A percentile compares a stretch with the other conserved stretches of the same genome.
Conservation (phyloP, 225 moss, liverwort and hornwort genomes). For the Lunularia cruciata region DNA sequence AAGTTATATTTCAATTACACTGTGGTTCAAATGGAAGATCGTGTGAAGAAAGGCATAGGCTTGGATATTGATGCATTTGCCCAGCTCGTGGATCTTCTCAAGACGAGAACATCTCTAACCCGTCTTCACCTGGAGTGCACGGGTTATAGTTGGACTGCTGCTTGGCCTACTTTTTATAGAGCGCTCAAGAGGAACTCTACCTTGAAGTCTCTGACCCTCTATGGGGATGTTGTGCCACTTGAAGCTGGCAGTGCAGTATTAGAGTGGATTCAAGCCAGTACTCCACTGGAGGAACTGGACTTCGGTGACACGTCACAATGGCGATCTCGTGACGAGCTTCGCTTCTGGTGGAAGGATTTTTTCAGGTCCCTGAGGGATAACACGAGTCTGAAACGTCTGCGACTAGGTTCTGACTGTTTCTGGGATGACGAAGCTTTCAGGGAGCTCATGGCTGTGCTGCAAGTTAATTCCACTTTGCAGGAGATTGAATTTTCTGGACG, state of each 20-base stretch:
- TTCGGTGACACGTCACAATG: constrained; percentile 23
- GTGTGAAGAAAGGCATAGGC: constrained; percentile 18
- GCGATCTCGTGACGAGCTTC: constrained; percentile 23
- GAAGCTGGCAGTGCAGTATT: constrained; percentile 17
- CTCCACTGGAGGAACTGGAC: constrained; percentile 22
- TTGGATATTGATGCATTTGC: constrained; percentile 20
- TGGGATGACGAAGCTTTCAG: constrained; percentile 23
- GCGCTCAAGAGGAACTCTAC: constrained; percentile 20
- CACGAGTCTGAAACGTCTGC: constrained; percentile 19
- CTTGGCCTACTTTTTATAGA: constrained; percentile 21
- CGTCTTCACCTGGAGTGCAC: constrained; percentile 23
- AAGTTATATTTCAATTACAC: constrained; percentile 22
- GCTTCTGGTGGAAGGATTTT: constrained; percentile 28
- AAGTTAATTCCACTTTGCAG: constrained; percentile 23
- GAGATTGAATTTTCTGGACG: constrained; percentile 20
- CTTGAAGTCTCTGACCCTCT: constrained; percentile 14
- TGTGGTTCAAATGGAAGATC: constrained; percentile 10
- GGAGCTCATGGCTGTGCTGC: constrained; percentile 26
- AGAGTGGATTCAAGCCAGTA: constrained; percentile 28
- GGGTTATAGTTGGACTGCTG: constrained; percentile 20
- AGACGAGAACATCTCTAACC: constrained; percentile 7
- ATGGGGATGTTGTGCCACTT: constrained; percentile 16
- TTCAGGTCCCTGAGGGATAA: constrained; percentile 21
- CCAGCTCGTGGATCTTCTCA: constrained; percentile 16
- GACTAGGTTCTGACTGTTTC: constrained; percentile 8